Conservation (phyloP, 202 grass and related monocot species). For the Elaeis oleifera region DNA sequence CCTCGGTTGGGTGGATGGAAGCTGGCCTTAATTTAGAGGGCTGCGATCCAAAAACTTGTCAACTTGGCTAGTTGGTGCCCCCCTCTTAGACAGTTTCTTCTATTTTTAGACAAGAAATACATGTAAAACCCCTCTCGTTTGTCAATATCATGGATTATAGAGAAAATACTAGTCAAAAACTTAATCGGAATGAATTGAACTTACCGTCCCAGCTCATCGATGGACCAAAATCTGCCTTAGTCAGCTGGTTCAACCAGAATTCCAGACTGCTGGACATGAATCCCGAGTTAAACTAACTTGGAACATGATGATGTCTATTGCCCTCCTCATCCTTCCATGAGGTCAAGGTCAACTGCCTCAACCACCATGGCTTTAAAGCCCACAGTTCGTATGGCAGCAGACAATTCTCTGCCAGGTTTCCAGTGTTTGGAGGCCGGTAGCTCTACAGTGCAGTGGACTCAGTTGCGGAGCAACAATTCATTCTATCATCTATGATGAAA, state of each 20-base stretch:
- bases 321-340: slow-evolving; percentile 21
- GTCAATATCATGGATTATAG: no score
- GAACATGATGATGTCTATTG: slow-evolving; percentile 23
- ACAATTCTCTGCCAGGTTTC: slow-evolving; percentile 35
- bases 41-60: no score
- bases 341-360: slow-evolving; percentile 44
- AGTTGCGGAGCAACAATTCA: slow-evolving; percentile 43
- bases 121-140: not conserved
- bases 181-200: slow-evolving; percentile 18
- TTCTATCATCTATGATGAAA: no score
- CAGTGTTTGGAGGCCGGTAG: slow-evolving; percentile 45
- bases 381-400: slow-evolving; percentile 18
- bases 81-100: no score
- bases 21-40: no score
- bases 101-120: no score
- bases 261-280: not conserved
- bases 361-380: slow-evolving; percentile 31
- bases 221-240: slow-evolving; percentile 15
- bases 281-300: slow-evolving; percentile 35
- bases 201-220: slow-evolving; percentile 15
- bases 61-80: no score
- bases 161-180: no score
- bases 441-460: slow-evolving; percentile 40
- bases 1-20: no score
- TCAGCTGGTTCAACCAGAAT: slow-evolving; percentile 48